Evolutionary conservation across 495 filamentous ascomycete species (phyloP).

Genomic region (Penicillium coprophilum): DNA sequence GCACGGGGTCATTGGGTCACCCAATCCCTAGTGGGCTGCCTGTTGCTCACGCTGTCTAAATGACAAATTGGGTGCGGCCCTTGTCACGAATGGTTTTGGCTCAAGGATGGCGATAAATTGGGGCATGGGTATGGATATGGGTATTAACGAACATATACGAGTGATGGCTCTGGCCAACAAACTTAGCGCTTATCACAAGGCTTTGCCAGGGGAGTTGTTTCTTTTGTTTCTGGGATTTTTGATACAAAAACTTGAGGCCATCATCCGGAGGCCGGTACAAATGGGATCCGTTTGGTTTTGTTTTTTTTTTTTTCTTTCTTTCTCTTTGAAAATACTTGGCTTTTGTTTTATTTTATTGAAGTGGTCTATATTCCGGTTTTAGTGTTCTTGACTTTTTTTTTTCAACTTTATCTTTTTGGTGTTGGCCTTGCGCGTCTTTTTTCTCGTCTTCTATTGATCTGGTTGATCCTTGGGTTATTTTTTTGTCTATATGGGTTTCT

Average conservation of each 20-base stretch:
- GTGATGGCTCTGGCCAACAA: slow-evolving; percentile 29
- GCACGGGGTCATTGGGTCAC: slow-evolving; percentile 37
- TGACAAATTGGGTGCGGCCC: slow-evolving; percentile 18
- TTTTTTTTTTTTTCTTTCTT: slow-evolving; percentile 10
- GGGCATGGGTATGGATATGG: slow-evolving; percentile 7
- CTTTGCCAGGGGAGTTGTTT: slow-evolving; percentile 26
- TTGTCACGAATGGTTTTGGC: slow-evolving; percentile 3
- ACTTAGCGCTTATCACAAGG: slow-evolving; percentile 20
- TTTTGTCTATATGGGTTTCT: slow-evolving; percentile 22
- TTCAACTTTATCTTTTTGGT: slow-evolving; percentile 7
- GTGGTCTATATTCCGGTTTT: slow-evolving; percentile 11
- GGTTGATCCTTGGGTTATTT: slow-evolving; percentile 6
- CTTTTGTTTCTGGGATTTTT: slow-evolving; percentile 2
- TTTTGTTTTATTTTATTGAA: slow-evolving; percentile 2
- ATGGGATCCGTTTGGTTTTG: slow-evolving; percentile 12
- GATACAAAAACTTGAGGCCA: slow-evolving; percentile 23
- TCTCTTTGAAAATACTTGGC: slow-evolving; percentile 14
- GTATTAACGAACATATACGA: slow-evolving; percentile 28
- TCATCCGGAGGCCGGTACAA: slow-evolving; percentile 11
- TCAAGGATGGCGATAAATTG: slow-evolving; percentile 4
- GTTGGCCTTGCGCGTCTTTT: not conserved
- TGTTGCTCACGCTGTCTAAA: slow-evolving; percentile 26
- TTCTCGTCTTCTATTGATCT: slow-evolving; percentile 23
- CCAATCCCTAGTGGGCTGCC: slow-evolving; percentile 31
- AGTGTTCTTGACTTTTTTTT: not conserved